Conservation (phyloP, 495 filamentous ascomycete species). For the Viridothelium virens region DNA sequence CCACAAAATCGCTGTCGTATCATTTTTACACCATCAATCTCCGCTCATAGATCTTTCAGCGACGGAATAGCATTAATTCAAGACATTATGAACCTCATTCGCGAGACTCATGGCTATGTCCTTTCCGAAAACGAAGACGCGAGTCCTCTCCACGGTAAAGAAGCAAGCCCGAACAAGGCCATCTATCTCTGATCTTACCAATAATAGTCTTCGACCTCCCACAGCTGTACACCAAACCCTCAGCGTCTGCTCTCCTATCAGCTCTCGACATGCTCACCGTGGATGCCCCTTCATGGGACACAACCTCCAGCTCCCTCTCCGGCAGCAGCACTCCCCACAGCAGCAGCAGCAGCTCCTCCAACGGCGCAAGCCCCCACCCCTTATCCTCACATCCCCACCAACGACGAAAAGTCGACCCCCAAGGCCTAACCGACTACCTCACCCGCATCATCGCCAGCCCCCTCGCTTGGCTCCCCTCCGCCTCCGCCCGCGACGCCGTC, state of each 20-base stretch:
- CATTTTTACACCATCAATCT: too few species aligned
- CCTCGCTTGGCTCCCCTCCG: slow-evolving; percentile 66
- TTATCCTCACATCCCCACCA: slow-evolving; percentile 4
- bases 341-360: not conserved
- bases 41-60: too few species aligned
- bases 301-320: slow-evolving; percentile 12
- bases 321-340: not conserved
- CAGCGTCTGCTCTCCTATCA: slow-evolving; percentile 31
- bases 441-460: slow-evolving; percentile 66
- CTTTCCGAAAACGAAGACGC: not conserved
- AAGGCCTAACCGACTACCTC: slow-evolving; percentile 50
- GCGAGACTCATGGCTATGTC: too few species aligned
- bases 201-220: slow-evolving; percentile 43
- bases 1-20: too few species aligned
- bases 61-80: too few species aligned
- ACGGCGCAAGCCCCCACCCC: not conserved
- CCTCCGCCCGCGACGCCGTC: slow-evolving; percentile 61
- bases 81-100: too few species aligned
- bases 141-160: slow-evolving; percentile 13
- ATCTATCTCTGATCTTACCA: not conserved
- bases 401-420: slow-evolving; percentile 27
- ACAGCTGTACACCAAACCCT: slow-evolving; percentile 41
- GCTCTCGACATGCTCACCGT: slow-evolving; percentile 34
- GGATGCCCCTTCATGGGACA: slow-evolving; percentile 40
- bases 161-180: not conserved